Base-by-base conservation (phyloP, 192 early-diverging fungal species). In the Backusella psychrophila region DNA sequence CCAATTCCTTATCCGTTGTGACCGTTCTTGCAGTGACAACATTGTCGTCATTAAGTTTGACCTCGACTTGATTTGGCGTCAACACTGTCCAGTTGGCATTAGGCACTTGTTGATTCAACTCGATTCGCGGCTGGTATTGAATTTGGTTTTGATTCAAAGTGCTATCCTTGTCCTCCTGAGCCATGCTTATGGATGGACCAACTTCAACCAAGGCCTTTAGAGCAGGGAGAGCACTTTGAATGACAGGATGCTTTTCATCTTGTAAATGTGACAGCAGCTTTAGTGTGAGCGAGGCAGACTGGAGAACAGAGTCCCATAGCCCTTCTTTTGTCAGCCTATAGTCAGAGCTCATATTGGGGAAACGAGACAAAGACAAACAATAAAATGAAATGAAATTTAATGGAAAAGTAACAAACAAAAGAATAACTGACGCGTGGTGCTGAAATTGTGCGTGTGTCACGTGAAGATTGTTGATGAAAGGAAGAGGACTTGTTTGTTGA, bases 1-100 rank as follows among this genome's bases (percentile, higher is more conserved):
- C 73, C 2, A 83, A 34, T n/a, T 74, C 66, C 31, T 29, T 14
- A n/a, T 26, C 69, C 1, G 72, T 77, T 2, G 78, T 76, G 14
- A 83, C 69, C 0, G 65, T 23, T 67, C 38, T 78, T 11, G 72
- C 72, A 0, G 21, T 71, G 15, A 78, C 49, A 63, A 63, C 56
- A 29, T 63, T 26, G 12, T 26, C 29, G 3, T 23, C 56, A 0
- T 29, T 3, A 12, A 63, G 56, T 2, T 63, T 26, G 23, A 63
- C n/a, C 56, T 63, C 9, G 56, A 63, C 56, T 29, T 63, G 23
- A 26, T 29, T 63, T 4, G 21, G 26, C 4, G 56, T 26, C 7
- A 29, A 2, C 3, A 63, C 56, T 29, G 11, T 8, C 56, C 56
- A 63, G 9, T 63, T 26, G 9, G 56, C 1, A 63, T 63, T 23